Evolutionary conservation across 2,329 filamentous ascomycete genomes (phyloP).

Genomic region (Tolypocladium ophioglossoides): DNA sequence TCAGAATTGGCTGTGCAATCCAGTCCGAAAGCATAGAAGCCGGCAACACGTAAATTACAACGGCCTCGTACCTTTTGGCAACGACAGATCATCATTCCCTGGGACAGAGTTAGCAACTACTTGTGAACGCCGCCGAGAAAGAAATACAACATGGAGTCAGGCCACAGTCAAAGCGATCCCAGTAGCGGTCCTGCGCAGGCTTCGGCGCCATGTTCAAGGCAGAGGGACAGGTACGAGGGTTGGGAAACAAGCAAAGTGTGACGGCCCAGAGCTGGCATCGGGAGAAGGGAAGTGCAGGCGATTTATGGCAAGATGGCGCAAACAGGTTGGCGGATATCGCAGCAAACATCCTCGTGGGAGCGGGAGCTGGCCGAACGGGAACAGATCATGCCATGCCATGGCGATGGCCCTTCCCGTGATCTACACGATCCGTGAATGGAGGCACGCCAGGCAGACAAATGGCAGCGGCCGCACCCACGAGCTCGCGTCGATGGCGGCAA

Average conservation of each 20-base stretch:
- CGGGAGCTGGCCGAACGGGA: neutral
- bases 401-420: neutral
- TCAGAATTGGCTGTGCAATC: too few relatives aligned
- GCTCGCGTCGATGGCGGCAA: neutral
- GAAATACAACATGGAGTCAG: slow-evolving; percentile 8
- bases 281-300: neutral
- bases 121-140: neutral
- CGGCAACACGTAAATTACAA: neutral
- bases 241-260: neutral
- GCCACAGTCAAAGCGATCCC: slow-evolving; percentile 13
- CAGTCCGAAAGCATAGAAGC: too few relatives aligned
- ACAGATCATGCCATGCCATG: neutral
- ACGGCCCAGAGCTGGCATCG: neutral
- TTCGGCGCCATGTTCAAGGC: neutral
- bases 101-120: slow-evolving; percentile 20
- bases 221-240: neutral
- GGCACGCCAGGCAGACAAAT: neutral
- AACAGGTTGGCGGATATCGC: neutral
- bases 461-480: neutral
- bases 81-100: slow-evolving; percentile 54
- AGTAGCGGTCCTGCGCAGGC: slow-evolving; percentile 15
- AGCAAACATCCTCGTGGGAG: neutral
- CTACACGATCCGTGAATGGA: neutral
- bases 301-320: neutral
- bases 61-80: slow-evolving; percentile 46